Base-by-base conservation (phyloP, 306 rosid genomes). In the Arachis stenosperma region DNA sequence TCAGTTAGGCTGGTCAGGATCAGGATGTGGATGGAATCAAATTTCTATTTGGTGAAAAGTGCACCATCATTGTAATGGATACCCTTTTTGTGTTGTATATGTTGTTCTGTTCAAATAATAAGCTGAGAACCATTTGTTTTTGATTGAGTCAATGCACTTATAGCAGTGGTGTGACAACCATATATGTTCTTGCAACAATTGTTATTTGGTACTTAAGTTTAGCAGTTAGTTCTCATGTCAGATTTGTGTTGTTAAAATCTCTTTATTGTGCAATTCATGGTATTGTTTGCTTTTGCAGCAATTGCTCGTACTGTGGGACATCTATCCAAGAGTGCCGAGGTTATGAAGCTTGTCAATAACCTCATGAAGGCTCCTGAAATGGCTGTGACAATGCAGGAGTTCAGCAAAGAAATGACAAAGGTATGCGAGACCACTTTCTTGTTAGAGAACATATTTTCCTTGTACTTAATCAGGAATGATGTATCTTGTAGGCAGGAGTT, bases 401-500 rank as follows among this genome's bases (percentile, higher is more conserved):
- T 95, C 70, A 90, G 93, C 93, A 95, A 91, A 79, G 99, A 95
- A 84, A 95, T 91, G 98, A 91, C 99, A 3, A 95, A 95, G 98
- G 99, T 95, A 80, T 61, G 74, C 60, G 27, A 50, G 46, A 42
- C 44, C 54, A 29, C 36, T 12, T 42, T 9, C 3, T 37, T 39
- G 43, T 42, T 55, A 67, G 58, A 73, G 39, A 56, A 55, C 9
- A 61, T 60, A 54, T 41, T 39, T 12, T 44, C 57, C 15, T 40
- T 47, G 54, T 73, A 68, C 44, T 68, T 17, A 65, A 65, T 12
- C 10, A 47, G 22, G 17, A 29, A 55, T 67, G 37, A 15, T n/a
- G 9, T 81, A 77, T 61, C 47, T 33, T 81, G 62, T 71, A 95
- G 99, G 98, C 99, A 5, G 98, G 99, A 60, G 97, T 95, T 15